phyloP scores from a whole-genome alignment of 179 eudicot genomes.

The Beta lomatogona region DNA sequence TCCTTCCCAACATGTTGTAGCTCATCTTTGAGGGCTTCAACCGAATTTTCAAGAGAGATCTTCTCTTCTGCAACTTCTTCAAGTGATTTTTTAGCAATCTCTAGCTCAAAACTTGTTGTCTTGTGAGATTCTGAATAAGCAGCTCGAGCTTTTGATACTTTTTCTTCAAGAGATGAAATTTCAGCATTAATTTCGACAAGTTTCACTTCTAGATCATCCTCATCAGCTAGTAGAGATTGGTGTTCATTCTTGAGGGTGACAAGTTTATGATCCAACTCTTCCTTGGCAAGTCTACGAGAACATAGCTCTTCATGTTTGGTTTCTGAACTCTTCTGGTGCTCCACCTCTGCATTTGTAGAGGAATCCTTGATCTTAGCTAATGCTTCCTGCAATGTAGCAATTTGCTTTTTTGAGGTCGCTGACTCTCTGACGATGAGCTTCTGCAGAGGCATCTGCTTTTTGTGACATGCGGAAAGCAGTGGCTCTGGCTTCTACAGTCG shows the following conservation, averaged over 20 bases:
- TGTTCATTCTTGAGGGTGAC: conserved; percentile 37
- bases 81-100: conserved; percentile 54
- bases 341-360: conserved; percentile 34
- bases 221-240: conserved; percentile 35
- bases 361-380: conserved; percentile 51
- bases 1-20: conserved; percentile 55
- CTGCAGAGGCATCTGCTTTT: conserved; percentile 52
- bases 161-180: conserved; percentile 48
- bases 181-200: conserved; percentile 54
- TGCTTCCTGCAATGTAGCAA: conserved; percentile 45
- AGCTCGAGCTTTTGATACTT: conserved; percentile 47
- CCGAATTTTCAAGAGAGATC: conserved; percentile 42
- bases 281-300: conserved; percentile 39
- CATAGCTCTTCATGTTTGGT: conserved; percentile 42
- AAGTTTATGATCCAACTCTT: conserved; percentile 45
- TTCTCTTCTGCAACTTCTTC: conserved; percentile 52
- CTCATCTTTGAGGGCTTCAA: conserved; percentile 55
- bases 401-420: conserved; percentile 53
- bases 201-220: conserved; percentile 26
- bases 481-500: conserved; percentile 51
- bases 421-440: conserved; percentile 46
- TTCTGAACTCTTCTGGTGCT: conserved; percentile 41
- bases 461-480: conserved; percentile 52
- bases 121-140: conserved; percentile 46
- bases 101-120: conserved; percentile 47